phyloP scores from a whole-genome alignment of 176 grass and related monocot species.

The Triticum monococcum region DNA sequence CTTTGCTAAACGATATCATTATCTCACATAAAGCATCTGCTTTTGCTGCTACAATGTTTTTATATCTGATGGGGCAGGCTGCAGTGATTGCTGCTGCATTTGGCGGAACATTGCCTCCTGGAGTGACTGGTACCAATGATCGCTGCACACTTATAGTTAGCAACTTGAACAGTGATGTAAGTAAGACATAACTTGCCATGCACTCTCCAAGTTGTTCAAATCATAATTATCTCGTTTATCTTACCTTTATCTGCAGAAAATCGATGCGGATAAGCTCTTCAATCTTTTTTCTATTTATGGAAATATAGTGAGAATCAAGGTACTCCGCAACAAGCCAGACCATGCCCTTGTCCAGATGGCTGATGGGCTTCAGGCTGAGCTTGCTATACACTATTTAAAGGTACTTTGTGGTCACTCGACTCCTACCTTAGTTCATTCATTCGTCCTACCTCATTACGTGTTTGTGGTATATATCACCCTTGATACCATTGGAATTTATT shows the following conservation, averaged over 20 bases:
- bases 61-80: conserved; percentile 67
- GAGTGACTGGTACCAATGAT: conserved; percentile 79
- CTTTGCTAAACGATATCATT: neutral
- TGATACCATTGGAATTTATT: neutral
- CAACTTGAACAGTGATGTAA: conserved; percentile 96
- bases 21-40: conserved; percentile 22
- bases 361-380: conserved; percentile 91
- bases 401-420: conserved; percentile 16
- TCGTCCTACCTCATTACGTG: neutral
- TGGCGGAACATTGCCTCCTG: conserved; percentile 71
- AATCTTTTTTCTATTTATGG: conserved; percentile 98
- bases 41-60: conserved; percentile 9
- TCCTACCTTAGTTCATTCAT: neutral
- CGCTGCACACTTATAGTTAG: conserved; percentile 87
- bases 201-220: neutral
- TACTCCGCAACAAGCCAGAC: conserved; percentile 87
- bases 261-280: conserved; percentile 95
- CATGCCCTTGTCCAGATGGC: conserved; percentile 97
- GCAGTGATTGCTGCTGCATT: conserved; percentile 82
- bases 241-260: conserved; percentile 52
- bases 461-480: neutral
- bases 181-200: neutral
- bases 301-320: conserved; percentile 88
- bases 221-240: neutral
- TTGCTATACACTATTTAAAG: conserved; percentile 91